phyloP scores from a whole-genome alignment of 1,139 yeast species.

The Lodderomyces metapsilosis region DNA sequence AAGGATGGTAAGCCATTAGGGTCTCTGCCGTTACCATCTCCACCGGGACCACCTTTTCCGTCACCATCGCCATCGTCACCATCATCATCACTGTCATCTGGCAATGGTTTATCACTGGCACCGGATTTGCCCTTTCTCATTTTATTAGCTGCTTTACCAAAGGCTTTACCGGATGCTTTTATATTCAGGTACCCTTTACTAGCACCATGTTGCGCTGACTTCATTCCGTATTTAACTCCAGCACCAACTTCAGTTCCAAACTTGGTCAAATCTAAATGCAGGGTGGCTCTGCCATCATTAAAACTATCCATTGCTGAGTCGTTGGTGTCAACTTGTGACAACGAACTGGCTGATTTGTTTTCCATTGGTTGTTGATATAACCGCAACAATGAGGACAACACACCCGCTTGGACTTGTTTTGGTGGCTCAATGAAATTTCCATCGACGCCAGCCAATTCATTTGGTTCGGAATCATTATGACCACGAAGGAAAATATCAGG shows the following conservation, averaged over 20 bases:
- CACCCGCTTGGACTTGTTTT: slow-evolving; percentile 74
- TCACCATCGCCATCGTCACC: not conserved
- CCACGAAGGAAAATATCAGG: slow-evolving; percentile 42
- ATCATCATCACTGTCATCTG: slow-evolving; percentile 8
- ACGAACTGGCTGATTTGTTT: slow-evolving; percentile 22
- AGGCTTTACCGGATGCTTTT: slow-evolving; percentile 2
- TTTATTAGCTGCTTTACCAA: not conserved
- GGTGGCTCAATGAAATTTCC: slow-evolving; percentile 67
- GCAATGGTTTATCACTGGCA: slow-evolving; percentile 1
- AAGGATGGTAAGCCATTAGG: slow-evolving; percentile 34
- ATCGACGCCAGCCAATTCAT: slow-evolving; percentile 36
- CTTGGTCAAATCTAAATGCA: slow-evolving; percentile 24
- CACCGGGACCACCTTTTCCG: slow-evolving; percentile 4
- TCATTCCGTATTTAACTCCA: slow-evolving; percentile 7
- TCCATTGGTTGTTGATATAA: slow-evolving; percentile 54
- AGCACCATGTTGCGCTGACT: slow-evolving; percentile 6
- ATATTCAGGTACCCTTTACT: slow-evolving; percentile 1
- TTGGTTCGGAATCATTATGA: slow-evolving; percentile 16
- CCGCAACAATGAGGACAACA: slow-evolving; percentile 69
- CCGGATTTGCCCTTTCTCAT: slow-evolving; percentile 1
- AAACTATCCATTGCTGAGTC: slow-evolving; percentile 1
- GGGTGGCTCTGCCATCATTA: slow-evolving; percentile 5
- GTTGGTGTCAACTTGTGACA: slow-evolving; percentile 9
- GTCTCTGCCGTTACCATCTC: slow-evolving; percentile 4
- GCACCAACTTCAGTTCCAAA: slow-evolving; percentile 26